These are phyloP conservation scores for Lizonia empirigonia DNA, from an alignment of 2,329 filamentous ascomycete genomes.

Conservation along the genomic window DNA sequence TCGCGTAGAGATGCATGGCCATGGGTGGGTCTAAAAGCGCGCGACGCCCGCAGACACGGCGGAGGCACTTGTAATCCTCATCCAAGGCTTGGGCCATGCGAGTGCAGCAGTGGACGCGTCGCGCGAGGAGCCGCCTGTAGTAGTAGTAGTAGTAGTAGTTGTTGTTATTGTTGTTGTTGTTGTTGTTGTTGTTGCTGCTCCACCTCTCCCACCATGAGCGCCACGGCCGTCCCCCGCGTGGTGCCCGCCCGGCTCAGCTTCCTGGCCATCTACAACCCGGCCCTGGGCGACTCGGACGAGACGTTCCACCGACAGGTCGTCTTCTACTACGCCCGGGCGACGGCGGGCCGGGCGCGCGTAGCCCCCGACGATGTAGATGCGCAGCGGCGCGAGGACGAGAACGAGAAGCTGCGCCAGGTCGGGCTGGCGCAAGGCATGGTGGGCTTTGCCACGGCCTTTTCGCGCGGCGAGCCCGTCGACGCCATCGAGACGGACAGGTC, in stretches of 20 bases:
- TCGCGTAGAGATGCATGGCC: neutral
- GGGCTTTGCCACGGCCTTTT: slow-evolving; percentile 77
- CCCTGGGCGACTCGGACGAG: slow-evolving; percentile 73
- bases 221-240: slow-evolving; percentile 46
- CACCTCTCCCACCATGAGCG: neutral
- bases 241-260: slow-evolving; percentile 86
- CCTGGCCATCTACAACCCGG: slow-evolving; percentile 93
- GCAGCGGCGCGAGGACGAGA: slow-evolving; percentile 66
- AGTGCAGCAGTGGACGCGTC: neutral
- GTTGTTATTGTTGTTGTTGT: too few relatives aligned
- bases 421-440: slow-evolving; percentile 97
- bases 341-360: slow-evolving; percentile 37
- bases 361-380: slow-evolving; percentile 35
- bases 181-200: neutral
- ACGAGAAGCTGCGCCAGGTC: slow-evolving; percentile 89
- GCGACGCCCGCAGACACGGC: neutral
- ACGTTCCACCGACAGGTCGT: slow-evolving; percentile 83
- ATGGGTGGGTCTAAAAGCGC: neutral
- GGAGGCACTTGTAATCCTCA: too few relatives aligned
- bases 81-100: too few relatives aligned
- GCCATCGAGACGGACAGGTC: slow-evolving; percentile 90
- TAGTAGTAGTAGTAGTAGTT: too few relatives aligned
- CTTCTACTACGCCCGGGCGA: slow-evolving; percentile 87
- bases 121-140: neutral
- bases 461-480: slow-evolving; percentile 75